Evolutionary conservation across 306 rosid genomes (phyloP).

Genomic region (Cicer pinnatifidum): DNA sequence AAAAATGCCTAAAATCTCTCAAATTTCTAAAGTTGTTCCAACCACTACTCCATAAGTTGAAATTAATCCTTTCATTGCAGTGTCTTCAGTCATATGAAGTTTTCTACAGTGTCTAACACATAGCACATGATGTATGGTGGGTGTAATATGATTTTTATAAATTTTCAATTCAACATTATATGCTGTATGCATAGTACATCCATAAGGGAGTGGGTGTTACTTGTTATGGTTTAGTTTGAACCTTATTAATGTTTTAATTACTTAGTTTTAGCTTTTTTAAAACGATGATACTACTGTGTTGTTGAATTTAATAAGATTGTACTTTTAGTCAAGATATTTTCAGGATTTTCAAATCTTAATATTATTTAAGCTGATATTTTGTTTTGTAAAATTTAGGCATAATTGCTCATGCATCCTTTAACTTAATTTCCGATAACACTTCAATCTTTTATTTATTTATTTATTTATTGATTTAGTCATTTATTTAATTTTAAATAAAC

Average conservation of each 20-base stretch:
- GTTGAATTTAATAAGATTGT: not conserved
- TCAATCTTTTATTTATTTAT: too few relatives aligned
- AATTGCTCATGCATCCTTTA: too few relatives aligned
- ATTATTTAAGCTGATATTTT: not conserved
- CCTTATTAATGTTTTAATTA: not conserved
- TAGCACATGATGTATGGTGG: not conserved
- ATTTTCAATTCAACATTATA: not conserved
- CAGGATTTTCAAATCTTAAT: not conserved
- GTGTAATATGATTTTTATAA: not conserved
- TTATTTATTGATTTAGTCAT: too few relatives aligned
- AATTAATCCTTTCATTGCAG: not conserved
- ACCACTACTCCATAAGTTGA: slow-evolving; percentile 18
- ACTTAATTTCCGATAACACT: too few relatives aligned
- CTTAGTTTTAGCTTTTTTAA: slow-evolving; percentile 1
- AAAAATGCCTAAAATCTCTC: not conserved
- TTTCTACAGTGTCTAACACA: not conserved
- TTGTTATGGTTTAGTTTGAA: not conserved
- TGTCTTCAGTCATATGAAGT: not conserved
- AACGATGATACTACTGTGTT: not conserved
- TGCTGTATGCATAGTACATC: not conserved
- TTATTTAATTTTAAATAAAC: too few relatives aligned
- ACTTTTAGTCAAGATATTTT: not conserved
- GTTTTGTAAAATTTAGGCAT: not conserved
- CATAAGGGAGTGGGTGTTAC: not conserved
- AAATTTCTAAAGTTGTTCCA: slow-evolving; percentile 3